These are phyloP conservation scores for Coniella vitis DNA, from an alignment of 2,329 filamentous ascomycete species.

Conservation along the genomic window DNA sequence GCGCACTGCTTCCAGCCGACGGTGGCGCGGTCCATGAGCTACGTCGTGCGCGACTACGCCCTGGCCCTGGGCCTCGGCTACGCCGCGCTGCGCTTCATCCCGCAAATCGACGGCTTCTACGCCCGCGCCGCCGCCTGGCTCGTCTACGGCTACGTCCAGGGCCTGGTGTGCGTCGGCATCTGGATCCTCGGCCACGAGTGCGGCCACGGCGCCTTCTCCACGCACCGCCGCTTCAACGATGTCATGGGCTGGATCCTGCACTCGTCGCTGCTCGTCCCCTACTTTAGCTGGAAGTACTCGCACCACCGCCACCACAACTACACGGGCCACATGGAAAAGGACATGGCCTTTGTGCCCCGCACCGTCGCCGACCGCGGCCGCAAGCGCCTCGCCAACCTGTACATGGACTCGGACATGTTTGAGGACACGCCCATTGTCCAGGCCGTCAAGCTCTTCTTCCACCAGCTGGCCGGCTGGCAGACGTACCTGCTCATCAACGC, in stretches of 20 bases:
- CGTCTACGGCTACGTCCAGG: conserved; percentile 56
- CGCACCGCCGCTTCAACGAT: conserved; percentile 50
- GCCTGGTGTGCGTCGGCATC: conserved; percentile 59
- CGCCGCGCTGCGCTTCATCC: conserved; percentile 47
- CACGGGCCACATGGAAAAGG: conserved; percentile 61
- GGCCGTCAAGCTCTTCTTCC: conserved; percentile 46
- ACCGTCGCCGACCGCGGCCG: conserved; percentile 32
- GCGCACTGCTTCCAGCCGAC: conserved; percentile 55
- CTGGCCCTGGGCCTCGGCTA: conserved; percentile 43
- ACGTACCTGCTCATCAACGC: conserved; percentile 56
- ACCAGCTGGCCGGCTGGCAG: conserved; percentile 61
- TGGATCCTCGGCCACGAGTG: conserved; percentile 69
- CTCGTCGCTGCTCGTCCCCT: conserved; percentile 60
- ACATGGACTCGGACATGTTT: conserved; percentile 45
- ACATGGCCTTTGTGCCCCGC: conserved; percentile 57
- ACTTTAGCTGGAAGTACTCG: conserved; percentile 66
- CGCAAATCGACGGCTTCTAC: conserved; percentile 36
- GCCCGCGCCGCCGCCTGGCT: conserved; percentile 45
- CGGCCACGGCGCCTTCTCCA: conserved; percentile 63
- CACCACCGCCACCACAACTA: conserved; percentile 65
- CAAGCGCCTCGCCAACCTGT: conserved; percentile 31
- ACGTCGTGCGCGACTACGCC: conserved; percentile 49
- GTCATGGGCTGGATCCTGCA: conserved; percentile 58
- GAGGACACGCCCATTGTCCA: conserved; percentile 57
- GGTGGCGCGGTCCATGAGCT: conserved; percentile 43